Evolutionary conservation across 306 rosid genomes (phyloP).

Genomic region (Mimosa pudica): DNA sequence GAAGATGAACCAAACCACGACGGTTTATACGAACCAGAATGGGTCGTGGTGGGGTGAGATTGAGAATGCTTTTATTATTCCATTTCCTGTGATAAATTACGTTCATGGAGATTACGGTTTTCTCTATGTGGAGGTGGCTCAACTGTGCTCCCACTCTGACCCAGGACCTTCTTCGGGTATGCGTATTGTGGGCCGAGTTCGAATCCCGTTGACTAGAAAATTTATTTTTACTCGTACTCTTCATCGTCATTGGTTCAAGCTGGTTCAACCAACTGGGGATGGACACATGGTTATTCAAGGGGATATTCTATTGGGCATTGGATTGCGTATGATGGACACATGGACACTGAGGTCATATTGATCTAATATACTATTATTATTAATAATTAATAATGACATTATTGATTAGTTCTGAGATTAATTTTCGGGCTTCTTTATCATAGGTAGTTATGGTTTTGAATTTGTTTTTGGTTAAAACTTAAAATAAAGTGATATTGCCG

Average conservation of each 20-base stretch:
- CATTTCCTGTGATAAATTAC: not conserved
- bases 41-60: not conserved
- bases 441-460: no score
- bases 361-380: no score
- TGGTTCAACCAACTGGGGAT: not conserved
- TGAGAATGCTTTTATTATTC: not conserved
- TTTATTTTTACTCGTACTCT: no score
- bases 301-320: not conserved
- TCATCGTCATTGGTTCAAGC: not conserved
- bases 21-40: not conserved
- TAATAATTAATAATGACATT: no score
- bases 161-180: not conserved
- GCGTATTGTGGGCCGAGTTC: constrained; percentile 4
- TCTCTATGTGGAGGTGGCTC: constrained; percentile 9
- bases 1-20: not conserved
- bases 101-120: not conserved
- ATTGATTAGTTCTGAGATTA: no score
- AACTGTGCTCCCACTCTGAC: not conserved
- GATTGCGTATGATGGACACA: no score
- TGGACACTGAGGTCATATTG: no score
- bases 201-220: constrained; percentile 15
- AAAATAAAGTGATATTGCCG: no score
- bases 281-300: not conserved
- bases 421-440: no score
- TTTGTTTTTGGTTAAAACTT: no score